A percentile compares a stretch with the other conserved stretches of the same genome.
Conservation (phyloP, 2,329 filamentous ascomycete species). For the Alternaria gaisen region DNA sequence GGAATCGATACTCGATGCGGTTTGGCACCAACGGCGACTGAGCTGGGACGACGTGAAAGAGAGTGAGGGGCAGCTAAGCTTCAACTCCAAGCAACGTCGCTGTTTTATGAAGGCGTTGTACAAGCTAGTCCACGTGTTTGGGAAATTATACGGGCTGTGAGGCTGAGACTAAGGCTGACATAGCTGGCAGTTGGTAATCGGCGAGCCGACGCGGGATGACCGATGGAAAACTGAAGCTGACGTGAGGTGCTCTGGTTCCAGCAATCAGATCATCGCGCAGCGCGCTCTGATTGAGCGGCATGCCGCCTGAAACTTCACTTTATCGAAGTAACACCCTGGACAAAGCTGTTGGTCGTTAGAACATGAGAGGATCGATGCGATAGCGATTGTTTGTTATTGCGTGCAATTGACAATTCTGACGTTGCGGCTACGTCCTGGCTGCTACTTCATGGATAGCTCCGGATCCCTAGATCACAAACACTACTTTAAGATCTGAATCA, state of each 20-base stretch:
- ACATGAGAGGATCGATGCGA: neutral
- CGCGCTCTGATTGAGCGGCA: neutral
- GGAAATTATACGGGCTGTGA: neutral
- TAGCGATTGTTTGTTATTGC: neutral
- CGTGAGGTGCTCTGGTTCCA: neutral
- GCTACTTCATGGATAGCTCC: neutral
- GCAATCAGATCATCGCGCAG: neutral
- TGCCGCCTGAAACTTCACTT: neutral
- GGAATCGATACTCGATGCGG: neutral
- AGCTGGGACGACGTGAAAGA: neutral
- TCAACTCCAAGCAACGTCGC: neutral
- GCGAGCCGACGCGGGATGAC: neutral
- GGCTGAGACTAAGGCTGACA: conserved; percentile 2
- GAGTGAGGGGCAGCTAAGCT: neutral
- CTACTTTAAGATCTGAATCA: neutral
- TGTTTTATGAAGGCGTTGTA: neutral
- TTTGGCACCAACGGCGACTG: neutral
- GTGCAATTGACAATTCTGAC: neutral
- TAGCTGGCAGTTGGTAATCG: neutral
- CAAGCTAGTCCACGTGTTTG: neutral
- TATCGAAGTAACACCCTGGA: neutral
- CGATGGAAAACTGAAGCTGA: conserved; percentile 1
- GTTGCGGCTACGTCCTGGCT: neutral
- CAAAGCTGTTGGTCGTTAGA: neutral
- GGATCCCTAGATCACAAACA: neutral